phyloP scores from a whole-genome alignment of 2,329 filamentous ascomycete genomes.

The Hymenoscyphus fraxineus region DNA sequence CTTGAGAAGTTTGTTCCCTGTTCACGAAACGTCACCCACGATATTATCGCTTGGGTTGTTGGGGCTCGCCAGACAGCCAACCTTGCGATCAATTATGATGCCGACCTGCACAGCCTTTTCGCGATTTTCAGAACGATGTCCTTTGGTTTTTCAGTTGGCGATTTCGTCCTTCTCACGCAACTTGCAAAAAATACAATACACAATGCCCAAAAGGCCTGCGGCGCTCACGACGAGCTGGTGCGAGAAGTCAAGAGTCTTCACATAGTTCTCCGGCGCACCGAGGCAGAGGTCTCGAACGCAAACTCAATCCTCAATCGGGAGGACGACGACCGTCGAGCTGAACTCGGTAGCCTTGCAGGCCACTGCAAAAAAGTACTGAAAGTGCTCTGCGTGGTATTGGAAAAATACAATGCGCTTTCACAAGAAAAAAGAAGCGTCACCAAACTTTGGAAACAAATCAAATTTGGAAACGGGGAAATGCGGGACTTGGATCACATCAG shows the following conservation, averaged over 20 bases:
- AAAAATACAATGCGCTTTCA: constrained; percentile 20
- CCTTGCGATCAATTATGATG: background rate
- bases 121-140: background rate
- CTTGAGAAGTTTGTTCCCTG: background rate
- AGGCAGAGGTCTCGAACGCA: constrained; percentile 50
- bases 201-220: constrained; percentile 39
- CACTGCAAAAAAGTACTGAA: constrained; percentile 15
- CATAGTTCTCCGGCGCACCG: constrained; percentile 50
- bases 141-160: constrained; percentile 5
- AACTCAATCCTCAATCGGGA: constrained; percentile 47
- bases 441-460: constrained; percentile 17
- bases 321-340: constrained; percentile 11
- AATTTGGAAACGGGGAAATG: constrained; percentile 21
- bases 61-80: background rate
- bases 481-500: constrained; percentile 17
- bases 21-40: background rate
- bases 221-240: constrained; percentile 46
- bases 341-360: constrained; percentile 13
- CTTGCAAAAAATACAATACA: constrained; percentile 7
- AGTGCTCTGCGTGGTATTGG: constrained; percentile 13
- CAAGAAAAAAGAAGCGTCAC: constrained; percentile 13
- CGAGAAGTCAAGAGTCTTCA: constrained; percentile 49
- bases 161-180: constrained; percentile 6
- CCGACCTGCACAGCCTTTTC: background rate
- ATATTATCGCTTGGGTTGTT: background rate